Conservation (phyloP, 306 rosid genomes). For the Pyrus betulifolia region DNA sequence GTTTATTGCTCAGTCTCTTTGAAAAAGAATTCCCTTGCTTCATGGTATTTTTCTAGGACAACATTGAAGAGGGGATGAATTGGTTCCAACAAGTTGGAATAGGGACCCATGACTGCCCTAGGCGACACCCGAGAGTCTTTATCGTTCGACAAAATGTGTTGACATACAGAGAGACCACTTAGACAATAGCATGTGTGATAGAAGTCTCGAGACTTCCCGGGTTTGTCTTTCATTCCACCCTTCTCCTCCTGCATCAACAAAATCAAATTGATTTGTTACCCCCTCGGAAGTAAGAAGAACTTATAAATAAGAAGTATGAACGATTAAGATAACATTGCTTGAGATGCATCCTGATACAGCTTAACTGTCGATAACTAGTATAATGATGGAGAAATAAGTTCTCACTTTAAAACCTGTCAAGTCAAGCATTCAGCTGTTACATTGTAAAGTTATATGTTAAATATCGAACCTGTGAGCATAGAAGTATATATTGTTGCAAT, state of each 20-base stretch:
- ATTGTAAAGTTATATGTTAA: neutral
- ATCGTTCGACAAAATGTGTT: constrained; percentile 49
- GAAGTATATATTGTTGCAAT: constrained; percentile 84
- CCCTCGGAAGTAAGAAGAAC: neutral
- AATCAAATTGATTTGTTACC: neutral
- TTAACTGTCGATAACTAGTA: too few species aligned
- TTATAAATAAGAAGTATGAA: neutral
- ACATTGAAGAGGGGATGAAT: constrained; percentile 79
- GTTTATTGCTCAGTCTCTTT: constrained; percentile 19
- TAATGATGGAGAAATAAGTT: too few species aligned
- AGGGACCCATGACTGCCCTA: constrained; percentile 54
- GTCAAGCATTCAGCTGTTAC: neutral
- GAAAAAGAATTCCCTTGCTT: constrained; percentile 66
- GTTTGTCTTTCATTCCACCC: constrained; percentile 88
- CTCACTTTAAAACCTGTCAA: neutral
- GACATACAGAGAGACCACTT: constrained; percentile 84
- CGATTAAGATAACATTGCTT: neutral
- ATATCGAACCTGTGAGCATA: constrained; percentile 70
- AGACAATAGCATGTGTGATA: constrained; percentile 92
- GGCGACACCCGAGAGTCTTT: constrained; percentile 55
- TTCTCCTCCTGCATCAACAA: constrained; percentile 49
- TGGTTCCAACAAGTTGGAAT: constrained; percentile 69
- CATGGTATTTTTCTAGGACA: constrained; percentile 49
- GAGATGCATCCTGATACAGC: neutral
- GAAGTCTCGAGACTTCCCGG: constrained; percentile 64